A percentile compares a stretch with the other conserved stretches of the same genome.
Conservation (phyloP, 2,329 filamentous ascomycete species). For the Neoarthrinium moseri region DNA sequence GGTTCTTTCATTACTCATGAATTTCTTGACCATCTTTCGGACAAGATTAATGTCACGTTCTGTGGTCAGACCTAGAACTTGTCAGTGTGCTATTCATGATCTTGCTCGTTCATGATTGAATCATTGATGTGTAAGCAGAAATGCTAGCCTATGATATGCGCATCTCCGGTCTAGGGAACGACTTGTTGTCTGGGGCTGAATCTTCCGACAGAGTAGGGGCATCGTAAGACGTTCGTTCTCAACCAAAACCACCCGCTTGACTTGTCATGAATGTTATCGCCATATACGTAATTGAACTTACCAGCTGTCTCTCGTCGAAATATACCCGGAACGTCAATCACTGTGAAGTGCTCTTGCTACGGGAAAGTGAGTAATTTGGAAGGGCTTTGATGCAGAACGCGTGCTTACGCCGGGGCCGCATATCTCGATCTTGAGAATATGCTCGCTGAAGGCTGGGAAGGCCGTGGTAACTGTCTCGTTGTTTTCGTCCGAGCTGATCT, state of each 20-base stretch:
- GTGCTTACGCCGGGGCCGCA: slow-evolving; percentile 38
- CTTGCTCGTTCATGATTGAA: too few species aligned
- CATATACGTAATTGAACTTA: slow-evolving; percentile 16
- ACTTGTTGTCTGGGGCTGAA: too few species aligned
- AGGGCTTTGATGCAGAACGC: not conserved
- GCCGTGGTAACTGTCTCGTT: slow-evolving; percentile 1
- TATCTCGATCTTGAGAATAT: slow-evolving; percentile 44
- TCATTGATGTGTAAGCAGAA: too few species aligned
- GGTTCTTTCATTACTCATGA: slow-evolving; percentile 45
- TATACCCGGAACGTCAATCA: slow-evolving; percentile 56
- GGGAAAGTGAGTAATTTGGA: not conserved
- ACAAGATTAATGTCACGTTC: slow-evolving; percentile 44
- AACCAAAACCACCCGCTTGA: not conserved
- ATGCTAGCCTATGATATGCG: too few species aligned
- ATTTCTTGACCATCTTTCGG: slow-evolving; percentile 43
- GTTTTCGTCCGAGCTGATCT: slow-evolving; percentile 13
- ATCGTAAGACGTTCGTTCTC: slow-evolving; percentile 5
- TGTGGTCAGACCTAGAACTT: slow-evolving; percentile 41
- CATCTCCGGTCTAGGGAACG: too few species aligned
- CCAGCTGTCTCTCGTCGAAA: slow-evolving; percentile 39
- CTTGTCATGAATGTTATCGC: not conserved
- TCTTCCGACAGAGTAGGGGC: too few species aligned
- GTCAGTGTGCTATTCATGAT: slow-evolving; percentile 7
- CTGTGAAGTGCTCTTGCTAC: slow-evolving; percentile 44
- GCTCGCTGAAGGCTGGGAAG: slow-evolving; percentile 41